Percentiles rank a stretch among this genome's conserved stretches.
Evolutionary conservation across 2,329 filamentous ascomycete genomes (phyloP).

Genomic region (Fusarium circinatum): DNA sequence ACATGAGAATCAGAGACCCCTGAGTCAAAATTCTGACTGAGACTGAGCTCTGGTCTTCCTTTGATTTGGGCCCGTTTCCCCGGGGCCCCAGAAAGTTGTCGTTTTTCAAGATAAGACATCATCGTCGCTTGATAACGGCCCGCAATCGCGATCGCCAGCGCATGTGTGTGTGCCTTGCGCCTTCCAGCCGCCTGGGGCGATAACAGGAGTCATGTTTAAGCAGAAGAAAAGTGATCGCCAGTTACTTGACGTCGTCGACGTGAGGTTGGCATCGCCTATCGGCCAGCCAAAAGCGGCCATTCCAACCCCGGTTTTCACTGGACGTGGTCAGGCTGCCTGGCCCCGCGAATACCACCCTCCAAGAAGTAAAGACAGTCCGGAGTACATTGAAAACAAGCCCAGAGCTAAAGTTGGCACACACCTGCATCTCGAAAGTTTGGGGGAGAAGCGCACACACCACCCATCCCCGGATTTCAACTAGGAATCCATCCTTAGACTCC

Average conservation of each 20-base stretch:
- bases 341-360: conserved; percentile 37
- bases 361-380: conserved; percentile 13
- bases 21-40: conserved; percentile 20
- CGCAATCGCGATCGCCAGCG: conserved; percentile 17
- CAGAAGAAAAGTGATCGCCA: conserved; percentile 17
- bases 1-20: not conserved
- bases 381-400: conserved; percentile 4
- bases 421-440: conserved; percentile 21
- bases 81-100: conserved; percentile 29
- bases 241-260: conserved; percentile 30
- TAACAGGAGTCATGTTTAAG: conserved; percentile 6
- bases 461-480: conserved; percentile 35
- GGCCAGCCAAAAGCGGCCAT: conserved; percentile 30
- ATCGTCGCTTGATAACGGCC: conserved; percentile 19
- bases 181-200: conserved; percentile 14
- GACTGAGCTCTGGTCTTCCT: conserved; percentile 9
- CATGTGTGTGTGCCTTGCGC: not conserved
- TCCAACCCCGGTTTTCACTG: conserved; percentile 33
- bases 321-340: not conserved
- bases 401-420: conserved; percentile 14
- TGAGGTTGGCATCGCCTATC: conserved; percentile 21
- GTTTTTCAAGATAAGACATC: conserved; percentile 26
- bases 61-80: conserved; percentile 16
- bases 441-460: conserved; percentile 30
- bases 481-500: not conserved